These are phyloP conservation scores for Phoma sp. DNA, from an alignment of 2,329 filamentous ascomycete species.

Conservation along the genomic window DNA sequence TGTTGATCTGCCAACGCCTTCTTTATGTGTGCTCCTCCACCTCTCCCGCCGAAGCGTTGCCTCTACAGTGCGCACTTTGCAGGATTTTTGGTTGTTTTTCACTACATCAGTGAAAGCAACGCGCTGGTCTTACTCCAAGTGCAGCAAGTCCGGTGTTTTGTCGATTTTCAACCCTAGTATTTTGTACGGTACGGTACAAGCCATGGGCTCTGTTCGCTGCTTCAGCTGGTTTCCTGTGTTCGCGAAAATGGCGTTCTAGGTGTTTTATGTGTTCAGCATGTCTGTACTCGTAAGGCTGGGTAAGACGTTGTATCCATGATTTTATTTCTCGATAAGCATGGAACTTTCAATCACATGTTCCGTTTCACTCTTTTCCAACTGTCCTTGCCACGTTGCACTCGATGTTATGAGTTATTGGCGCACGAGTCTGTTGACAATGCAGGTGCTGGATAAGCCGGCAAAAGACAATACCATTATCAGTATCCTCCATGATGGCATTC, in stretches of 20 bases:
- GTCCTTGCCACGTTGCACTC: not conserved
- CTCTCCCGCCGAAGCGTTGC: not conserved
- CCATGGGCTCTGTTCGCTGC: too few relatives aligned
- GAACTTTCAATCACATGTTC: not conserved
- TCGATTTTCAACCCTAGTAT: not conserved
- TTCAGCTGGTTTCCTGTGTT: not conserved
- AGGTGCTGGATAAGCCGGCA: not conserved
- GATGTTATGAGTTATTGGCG: not conserved
- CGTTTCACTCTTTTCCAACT: not conserved
- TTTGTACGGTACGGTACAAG: not conserved
- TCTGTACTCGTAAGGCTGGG: not conserved
- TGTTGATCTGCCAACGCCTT: not conserved
- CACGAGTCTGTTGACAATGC: not conserved
- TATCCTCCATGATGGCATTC: not conserved
- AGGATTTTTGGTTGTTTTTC: not conserved
- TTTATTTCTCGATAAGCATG: not conserved
- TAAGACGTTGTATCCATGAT: conserved; percentile 3
- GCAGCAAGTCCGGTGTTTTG: not conserved
- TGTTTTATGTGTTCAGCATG: not conserved
- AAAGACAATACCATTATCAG: not conserved
- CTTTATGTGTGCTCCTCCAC: not conserved
- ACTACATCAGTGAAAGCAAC: not conserved
- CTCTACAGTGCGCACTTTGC: not conserved
- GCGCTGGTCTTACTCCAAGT: not conserved
- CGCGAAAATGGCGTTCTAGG: not conserved